These are phyloP conservation scores for Wickerhamomyces bovis DNA, from an alignment of 805 yeast species.

Conservation along the genomic window DNA sequence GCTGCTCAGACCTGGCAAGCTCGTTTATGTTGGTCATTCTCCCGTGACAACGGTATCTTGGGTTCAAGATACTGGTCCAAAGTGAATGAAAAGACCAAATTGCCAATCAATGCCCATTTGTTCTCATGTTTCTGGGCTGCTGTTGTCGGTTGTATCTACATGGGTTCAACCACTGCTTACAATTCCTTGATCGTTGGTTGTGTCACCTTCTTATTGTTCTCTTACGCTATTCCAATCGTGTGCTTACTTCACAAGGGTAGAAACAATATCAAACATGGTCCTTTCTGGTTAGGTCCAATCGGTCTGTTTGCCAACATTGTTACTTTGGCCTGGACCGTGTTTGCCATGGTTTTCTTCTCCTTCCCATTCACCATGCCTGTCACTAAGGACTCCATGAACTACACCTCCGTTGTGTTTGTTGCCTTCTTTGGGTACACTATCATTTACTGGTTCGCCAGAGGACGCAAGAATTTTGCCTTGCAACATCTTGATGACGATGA, in stretches of 20 bases:
- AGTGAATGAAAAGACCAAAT: constrained; percentile 40
- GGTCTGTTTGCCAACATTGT: constrained; percentile 48
- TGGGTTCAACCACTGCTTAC: constrained; percentile 62
- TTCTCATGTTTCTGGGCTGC: constrained; percentile 47
- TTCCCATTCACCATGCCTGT: constrained; percentile 63
- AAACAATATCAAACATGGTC: constrained; percentile 50
- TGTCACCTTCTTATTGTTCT: constrained; percentile 47
- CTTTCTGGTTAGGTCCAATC: constrained; percentile 55
- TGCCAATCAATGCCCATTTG: constrained; percentile 53
- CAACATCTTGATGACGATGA: constrained; percentile 15
- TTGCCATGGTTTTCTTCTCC: constrained; percentile 53
- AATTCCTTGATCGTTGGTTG: constrained; percentile 59
- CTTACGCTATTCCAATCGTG: constrained; percentile 50
- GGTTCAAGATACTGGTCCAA: constrained; percentile 42
- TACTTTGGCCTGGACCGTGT: constrained; percentile 48
- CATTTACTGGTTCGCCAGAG: constrained; percentile 46
- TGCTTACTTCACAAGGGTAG: constrained; percentile 44
- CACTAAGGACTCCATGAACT: constrained; percentile 55
- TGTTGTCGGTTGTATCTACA: constrained; percentile 50
- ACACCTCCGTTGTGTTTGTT: constrained; percentile 51
- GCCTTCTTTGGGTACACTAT: constrained; percentile 39
- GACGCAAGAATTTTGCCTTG: constrained; percentile 25
- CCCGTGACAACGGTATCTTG: constrained; percentile 57
- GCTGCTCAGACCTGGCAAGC: constrained; percentile 67
- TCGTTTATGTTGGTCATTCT: constrained; percentile 59